phyloP scores from a whole-genome alignment of 306 rosid species.

The Pachyrhizus erosus region DNA sequence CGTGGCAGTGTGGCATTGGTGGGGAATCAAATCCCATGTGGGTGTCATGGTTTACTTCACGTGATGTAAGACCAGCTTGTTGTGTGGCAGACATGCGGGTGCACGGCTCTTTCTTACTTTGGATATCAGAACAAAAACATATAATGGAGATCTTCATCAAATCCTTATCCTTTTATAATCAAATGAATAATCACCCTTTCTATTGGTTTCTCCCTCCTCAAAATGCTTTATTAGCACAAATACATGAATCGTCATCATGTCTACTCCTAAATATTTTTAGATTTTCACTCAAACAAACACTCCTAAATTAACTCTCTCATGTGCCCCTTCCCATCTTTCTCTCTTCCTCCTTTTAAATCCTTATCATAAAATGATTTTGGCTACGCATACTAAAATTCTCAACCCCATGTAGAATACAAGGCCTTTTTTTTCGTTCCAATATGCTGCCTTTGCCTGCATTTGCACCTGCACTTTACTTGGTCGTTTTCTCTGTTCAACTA shows the following conservation, averaged over 20 bases:
- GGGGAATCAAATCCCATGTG: constrained; percentile 59
- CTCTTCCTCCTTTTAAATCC: neutral
- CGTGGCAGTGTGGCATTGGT: constrained; percentile 40
- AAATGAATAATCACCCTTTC: neutral
- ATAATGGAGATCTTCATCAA: constrained; percentile 46
- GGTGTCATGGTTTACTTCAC: constrained; percentile 44
- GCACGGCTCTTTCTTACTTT: constrained; percentile 30
- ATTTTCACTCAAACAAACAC: too few relatives aligned
- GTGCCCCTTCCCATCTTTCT: neutral
- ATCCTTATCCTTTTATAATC: constrained; percentile 49
- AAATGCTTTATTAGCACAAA: neutral
- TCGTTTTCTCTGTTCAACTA: neutral
- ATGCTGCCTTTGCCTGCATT: constrained; percentile 70
- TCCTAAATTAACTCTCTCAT: neutral
- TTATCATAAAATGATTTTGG: neutral
- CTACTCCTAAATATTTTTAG: too few relatives aligned
- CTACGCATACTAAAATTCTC: neutral
- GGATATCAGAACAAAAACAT: neutral
- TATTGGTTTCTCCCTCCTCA: neutral
- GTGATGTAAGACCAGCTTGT: constrained; percentile 47
- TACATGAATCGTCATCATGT: too few relatives aligned
- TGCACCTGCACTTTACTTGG: constrained; percentile 73
- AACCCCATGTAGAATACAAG: neutral
- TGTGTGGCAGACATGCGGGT: constrained; percentile 51
- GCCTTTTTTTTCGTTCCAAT: constrained; percentile 33